These are phyloP conservation scores for Fusarium tuaranense DNA, from an alignment of 2,329 filamentous ascomycete species.

Conservation along the genomic window DNA sequence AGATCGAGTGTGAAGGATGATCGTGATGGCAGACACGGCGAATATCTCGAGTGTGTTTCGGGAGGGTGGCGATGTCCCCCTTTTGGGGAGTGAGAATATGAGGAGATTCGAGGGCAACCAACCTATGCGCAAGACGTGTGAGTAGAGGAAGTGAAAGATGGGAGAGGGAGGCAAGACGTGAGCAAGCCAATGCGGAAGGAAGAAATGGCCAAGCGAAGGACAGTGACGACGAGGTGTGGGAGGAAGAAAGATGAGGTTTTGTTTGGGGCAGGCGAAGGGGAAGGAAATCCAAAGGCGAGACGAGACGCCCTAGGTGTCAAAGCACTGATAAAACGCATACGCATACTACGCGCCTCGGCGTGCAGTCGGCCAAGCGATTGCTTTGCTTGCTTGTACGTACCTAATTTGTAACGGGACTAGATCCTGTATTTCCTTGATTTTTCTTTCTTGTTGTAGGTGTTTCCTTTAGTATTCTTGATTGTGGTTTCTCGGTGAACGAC, in stretches of 20 bases:
- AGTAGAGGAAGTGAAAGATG: constrained; percentile 12
- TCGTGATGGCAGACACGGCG: constrained; percentile 19
- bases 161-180: neutral
- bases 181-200: constrained; percentile 26
- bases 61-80: constrained; percentile 8
- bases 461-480: constrained; percentile 21
- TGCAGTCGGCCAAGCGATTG: constrained; percentile 29
- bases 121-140: constrained; percentile 32
- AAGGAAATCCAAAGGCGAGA: constrained; percentile 35
- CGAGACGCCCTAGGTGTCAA: constrained; percentile 19
- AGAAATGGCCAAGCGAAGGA: constrained; percentile 15
- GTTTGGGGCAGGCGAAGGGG: constrained; percentile 18
- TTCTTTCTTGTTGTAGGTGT: constrained; percentile 16
- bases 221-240: constrained; percentile 1
- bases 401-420: constrained; percentile 35
- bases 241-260: constrained; percentile 16
- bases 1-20: constrained; percentile 15
- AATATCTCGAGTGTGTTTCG: neutral
- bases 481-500: constrained; percentile 41
- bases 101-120: constrained; percentile 25
- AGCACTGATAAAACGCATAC: constrained; percentile 34
- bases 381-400: constrained; percentile 38
- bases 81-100: neutral
- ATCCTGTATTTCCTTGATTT: constrained; percentile 34
- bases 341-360: constrained; percentile 35